Evolutionary conservation across 164 flowering plant genomes (phyloP), one percentile per base, ranked within the genome.

Genomic region (Pachysandra terminalis): DNA sequence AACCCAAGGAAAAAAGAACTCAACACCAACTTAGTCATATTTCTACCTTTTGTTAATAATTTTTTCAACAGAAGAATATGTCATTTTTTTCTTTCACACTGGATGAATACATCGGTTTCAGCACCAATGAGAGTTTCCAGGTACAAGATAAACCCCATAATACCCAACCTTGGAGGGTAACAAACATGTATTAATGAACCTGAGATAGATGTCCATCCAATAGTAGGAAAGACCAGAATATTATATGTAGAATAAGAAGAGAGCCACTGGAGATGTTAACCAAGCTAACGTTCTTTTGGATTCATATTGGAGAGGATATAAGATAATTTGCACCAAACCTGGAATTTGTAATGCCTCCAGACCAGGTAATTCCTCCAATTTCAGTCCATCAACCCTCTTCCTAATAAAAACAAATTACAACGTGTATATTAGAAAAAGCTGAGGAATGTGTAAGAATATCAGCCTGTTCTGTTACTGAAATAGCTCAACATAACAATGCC

Each of bases 301-400:
- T 81, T 61, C 81, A 79, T 74, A 79, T 79, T 32, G 37, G 37
- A 32, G 37, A 32, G 7, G 37, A 32, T 45, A 12, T 15, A 45
- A 45, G 3, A 49, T 5, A 70, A 51, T 62, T 35, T 17, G 52
- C 26, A 65, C 35, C 78, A 72, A 70, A 95, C 99, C 99, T 85
- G 96, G 97, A 69, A 80, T 73, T 69, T 77, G 84, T 65, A 96
- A 78, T 63, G 95, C 85, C 24, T 96, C 98, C 45, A 90, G 71
- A 41, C 98, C 97, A 22, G 99, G 99, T 70, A 96, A 76, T 0
- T 96, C 97, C 64, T 84, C 88, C 85, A 96, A 75, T 75, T 93
- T 93, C 78, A 93, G 67, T 64, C 99, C 99, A 66, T 98, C 99
- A 75, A 93, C 93, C 75, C 77, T 88, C 76, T 96, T 96, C 85